Conservation (phyloP, 306 rosid species). For the Adenanthera pavonina region DNA sequence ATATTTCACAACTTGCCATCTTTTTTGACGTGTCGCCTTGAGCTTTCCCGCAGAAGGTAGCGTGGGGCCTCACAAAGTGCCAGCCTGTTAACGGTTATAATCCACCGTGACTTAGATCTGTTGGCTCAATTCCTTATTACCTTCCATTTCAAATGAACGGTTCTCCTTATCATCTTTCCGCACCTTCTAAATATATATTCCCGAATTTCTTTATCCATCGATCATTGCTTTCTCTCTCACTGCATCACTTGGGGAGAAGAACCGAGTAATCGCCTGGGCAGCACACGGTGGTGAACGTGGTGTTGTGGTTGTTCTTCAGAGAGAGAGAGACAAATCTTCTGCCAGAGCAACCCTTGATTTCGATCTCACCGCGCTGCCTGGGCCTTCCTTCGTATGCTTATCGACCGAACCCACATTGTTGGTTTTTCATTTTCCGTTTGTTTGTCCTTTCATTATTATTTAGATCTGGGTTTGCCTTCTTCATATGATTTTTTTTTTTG, state of each 20-base stretch:
- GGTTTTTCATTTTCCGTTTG: neutral
- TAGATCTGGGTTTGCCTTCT: neutral
- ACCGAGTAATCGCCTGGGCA: neutral
- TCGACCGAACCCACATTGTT: neutral
- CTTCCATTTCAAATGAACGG: neutral
- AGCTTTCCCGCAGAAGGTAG: neutral
- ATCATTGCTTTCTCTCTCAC: neutral
- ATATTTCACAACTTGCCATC: too few relatives aligned
- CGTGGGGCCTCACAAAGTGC: neutral
- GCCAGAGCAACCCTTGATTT: neutral
- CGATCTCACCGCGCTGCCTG: neutral
- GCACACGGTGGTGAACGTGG: neutral
- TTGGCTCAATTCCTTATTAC: neutral
- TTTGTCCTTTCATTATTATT: neutral
- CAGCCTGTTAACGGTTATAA: slow-evolving; percentile 26
- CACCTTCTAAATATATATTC: neutral
- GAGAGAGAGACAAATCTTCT: neutral
- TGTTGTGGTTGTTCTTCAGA: neutral
- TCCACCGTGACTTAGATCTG: neutral
- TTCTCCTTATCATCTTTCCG: neutral
- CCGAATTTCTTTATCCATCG: neutral
- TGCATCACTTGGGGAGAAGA: neutral
- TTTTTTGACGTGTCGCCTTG: neutral
- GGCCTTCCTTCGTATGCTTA: neutral
- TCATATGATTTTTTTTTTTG: neutral